Conservation (phyloP, 2,329 filamentous ascomycete species). For the Coniochaeta ligniaria region DNA sequence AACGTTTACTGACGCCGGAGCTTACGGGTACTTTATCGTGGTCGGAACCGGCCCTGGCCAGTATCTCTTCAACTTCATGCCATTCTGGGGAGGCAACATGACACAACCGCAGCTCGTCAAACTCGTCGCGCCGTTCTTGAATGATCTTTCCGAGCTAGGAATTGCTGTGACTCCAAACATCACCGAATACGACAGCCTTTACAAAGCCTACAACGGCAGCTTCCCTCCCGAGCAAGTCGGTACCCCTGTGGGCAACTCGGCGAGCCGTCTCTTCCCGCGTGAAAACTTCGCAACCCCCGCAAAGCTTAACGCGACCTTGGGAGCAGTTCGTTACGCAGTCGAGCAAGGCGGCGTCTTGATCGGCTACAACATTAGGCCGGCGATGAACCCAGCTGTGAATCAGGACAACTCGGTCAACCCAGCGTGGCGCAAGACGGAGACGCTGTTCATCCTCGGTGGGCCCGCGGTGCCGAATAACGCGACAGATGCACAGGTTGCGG, state of each 20-base stretch:
- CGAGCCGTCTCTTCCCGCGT: constrained; percentile 20
- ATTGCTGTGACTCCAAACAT: constrained; percentile 12
- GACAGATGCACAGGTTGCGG: constrained; percentile 6
- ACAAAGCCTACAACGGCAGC: constrained; percentile 39
- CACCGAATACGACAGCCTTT: constrained; percentile 27
- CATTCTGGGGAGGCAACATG: constrained; percentile 12
- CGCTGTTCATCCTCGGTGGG: constrained; percentile 21
- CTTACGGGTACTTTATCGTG: constrained; percentile 19
- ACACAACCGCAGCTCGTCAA: constrained; percentile 6
- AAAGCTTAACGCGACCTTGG: constrained; percentile 25
- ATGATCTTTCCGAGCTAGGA: constrained; percentile 10
- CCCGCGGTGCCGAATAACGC: not conserved
- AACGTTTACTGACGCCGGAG: constrained; percentile 15
- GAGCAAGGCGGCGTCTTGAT: constrained; percentile 32
- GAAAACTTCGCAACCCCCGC: constrained; percentile 16
- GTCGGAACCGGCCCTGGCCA: constrained; percentile 3
- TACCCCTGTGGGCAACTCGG: constrained; percentile 12
- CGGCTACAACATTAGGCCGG: constrained; percentile 29
- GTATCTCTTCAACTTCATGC: constrained; percentile 11
- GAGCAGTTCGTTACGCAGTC: constrained; percentile 28
- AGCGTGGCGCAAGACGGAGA: constrained; percentile 33
- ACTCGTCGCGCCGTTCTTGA: constrained; percentile 10
- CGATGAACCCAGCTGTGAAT: constrained; percentile 18
- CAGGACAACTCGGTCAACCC: constrained; percentile 37
- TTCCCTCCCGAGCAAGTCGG: constrained; percentile 35